phyloP scores from a whole-genome alignment of 345 rosid species.

The Heritiera littoralis region DNA sequence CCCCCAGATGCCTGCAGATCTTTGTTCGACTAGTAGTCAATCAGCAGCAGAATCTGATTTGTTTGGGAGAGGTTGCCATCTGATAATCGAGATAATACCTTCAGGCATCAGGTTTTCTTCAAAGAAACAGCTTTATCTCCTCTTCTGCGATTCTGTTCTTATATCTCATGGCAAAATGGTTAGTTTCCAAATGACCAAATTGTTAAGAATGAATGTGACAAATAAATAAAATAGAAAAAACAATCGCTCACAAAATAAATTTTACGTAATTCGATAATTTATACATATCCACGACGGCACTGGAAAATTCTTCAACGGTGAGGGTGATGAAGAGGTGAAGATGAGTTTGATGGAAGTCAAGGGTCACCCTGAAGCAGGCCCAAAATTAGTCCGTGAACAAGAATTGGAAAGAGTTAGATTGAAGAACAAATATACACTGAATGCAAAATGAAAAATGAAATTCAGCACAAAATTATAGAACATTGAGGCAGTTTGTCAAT shows the following conservation, averaged over 20 bases:
- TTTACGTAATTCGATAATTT: no score
- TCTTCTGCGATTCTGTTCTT: slow-evolving; percentile 48
- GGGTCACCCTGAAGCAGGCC: slow-evolving; percentile 31
- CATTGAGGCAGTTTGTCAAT: no score
- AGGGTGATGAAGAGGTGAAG: slow-evolving; percentile 36
- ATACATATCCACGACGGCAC: neutral
- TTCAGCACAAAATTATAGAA: no score
- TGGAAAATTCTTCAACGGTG: slow-evolving; percentile 57
- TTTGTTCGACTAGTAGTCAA: slow-evolving; percentile 46
- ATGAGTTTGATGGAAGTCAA: slow-evolving; percentile 72
- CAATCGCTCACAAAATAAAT: no score
- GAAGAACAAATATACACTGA: no score
- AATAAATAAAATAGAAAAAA: no score
- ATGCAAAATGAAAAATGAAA: no score
- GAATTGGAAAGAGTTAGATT: no score
- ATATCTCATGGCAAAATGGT: slow-evolving; percentile 54
- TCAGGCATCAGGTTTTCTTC: slow-evolving; percentile 41
- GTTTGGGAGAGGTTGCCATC: slow-evolving; percentile 61
- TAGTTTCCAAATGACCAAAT: neutral
- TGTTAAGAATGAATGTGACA: no score
- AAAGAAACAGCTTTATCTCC: slow-evolving; percentile 57
- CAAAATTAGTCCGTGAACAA: no score
- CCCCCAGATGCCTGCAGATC: slow-evolving; percentile 56
- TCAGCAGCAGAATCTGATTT: slow-evolving; percentile 64
- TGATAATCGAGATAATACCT: slow-evolving; percentile 30